Evolutionary conservation across 176 grass and related monocot species (phyloP), one percentile per base, ranked within the genome.

Genomic region (Calamus simplicifolius): DNA sequence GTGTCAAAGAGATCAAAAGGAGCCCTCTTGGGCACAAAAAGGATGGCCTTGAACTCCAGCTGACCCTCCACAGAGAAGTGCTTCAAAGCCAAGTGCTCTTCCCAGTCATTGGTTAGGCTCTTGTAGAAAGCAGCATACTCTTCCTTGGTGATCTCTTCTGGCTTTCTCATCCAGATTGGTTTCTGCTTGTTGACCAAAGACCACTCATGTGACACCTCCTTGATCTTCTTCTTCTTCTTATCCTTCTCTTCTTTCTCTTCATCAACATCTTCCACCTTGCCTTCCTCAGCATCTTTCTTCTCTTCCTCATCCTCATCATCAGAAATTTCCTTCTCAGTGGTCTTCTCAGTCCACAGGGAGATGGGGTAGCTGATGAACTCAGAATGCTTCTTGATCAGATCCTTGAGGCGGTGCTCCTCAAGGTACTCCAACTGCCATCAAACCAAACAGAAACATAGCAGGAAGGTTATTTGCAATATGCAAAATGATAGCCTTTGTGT

Each of bases 331-430:
- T 58, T 58, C 56, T 58, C 56, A 0, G 56, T 58, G 26, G 56
- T 58, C 56, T 58, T 58, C 56, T 58, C 56, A 29, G 56, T 29
- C 56, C 56, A 58, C 12, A 58, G 26, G 26, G 56, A 58, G 28
- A 58, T 58, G 17, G 56, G 56, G 1, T 58, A 58, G 56, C 56
- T 58, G 56, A 58, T 58, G 23, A 58, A 58, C 26, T 58, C 56
- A 58, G 56, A 58, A 29, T 58, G 56, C 56, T 58, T 58, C 56
- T 58, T 58, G 56, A 58, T 58, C 15, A 58, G 56, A 27, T 58
- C 56, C 26, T 58, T 58, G 1, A 58, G 12, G 3, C 56, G 56
- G 4, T 26, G 56, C 56, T 58, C 56, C 56, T 58, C 56, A 18
- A 58, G 56, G 28, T 58, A 58, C 23, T 58, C 56, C 26, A 58